These are phyloP conservation scores for Modicella reniformis DNA, from an alignment of 371 early-diverging fungal genomes.

Conservation along the genomic window DNA sequence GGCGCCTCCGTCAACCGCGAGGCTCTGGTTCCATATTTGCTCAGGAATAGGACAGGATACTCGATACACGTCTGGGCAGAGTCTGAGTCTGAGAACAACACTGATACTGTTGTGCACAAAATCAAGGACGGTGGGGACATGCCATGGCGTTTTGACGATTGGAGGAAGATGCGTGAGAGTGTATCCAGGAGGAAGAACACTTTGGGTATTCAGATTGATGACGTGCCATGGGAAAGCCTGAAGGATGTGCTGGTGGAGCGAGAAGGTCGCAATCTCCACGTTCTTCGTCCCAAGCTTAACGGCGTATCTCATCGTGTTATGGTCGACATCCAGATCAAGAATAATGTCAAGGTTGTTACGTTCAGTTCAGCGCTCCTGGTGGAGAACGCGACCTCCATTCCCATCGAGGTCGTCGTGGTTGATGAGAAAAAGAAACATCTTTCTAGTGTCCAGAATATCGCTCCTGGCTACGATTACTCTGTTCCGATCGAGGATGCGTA, in stretches of 20 bases:
- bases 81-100: conserved; percentile 60
- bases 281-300: conserved; percentile 81
- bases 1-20: conserved; percentile 54
- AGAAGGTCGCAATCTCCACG: conserved; percentile 82
- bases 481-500: conserved; percentile 89
- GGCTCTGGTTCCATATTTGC: conserved; percentile 77
- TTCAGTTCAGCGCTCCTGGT: conserved; percentile 87
- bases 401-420: conserved; percentile 84
- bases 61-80: conserved; percentile 90
- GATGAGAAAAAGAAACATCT: conserved; percentile 70
- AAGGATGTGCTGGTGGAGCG: conserved; percentile 88
- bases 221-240: conserved; percentile 90
- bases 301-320: conserved; percentile 85
- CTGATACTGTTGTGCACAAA: conserved; percentile 73
- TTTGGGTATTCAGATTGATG: conserved; percentile 86
- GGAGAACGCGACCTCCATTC: conserved; percentile 81
- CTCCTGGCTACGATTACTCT: conserved; percentile 84
- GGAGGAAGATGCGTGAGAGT: conserved; percentile 88
- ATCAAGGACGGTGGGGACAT: conserved; percentile 79
- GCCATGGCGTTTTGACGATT: conserved; percentile 96
- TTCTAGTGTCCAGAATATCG: conserved; percentile 57
- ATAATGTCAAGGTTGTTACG: conserved; percentile 91
- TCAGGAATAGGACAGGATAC: conserved; percentile 92
- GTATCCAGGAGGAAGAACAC: conserved; percentile 69
- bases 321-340: conserved; percentile 84